A percentile compares a stretch with the other conserved stretches of the same genome.
phyloP scores from a whole-genome alignment of 805 yeast species.

The Candida koratica region DNA sequence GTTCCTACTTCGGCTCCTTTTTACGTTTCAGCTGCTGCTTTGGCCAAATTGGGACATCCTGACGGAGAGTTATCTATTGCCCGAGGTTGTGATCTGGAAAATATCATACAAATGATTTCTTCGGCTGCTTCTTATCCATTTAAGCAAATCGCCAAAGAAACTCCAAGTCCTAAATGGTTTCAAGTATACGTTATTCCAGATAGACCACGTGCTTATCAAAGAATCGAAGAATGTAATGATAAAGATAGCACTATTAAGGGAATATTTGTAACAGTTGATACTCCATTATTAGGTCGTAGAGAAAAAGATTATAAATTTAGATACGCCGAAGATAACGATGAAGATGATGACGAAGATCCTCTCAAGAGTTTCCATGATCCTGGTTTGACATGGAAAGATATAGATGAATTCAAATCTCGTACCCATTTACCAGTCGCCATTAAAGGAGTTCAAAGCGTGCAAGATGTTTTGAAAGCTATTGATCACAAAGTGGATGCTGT shows the following conservation, averaged over 20 bases:
- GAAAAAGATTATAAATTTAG: constrained; percentile 44
- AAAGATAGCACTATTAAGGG: constrained; percentile 37
- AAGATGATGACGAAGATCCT: constrained; percentile 26
- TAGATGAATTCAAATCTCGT: constrained; percentile 49
- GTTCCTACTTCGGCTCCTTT: constrained; percentile 39
- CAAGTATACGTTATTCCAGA: constrained; percentile 47
- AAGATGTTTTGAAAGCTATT: constrained; percentile 71
- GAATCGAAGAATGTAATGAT: constrained; percentile 36
- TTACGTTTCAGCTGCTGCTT: constrained; percentile 48
- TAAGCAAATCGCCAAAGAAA: constrained; percentile 38
- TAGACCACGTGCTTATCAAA: constrained; percentile 25
- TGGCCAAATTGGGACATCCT: constrained; percentile 40
- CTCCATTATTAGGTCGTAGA: constrained; percentile 51
- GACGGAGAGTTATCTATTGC: constrained; percentile 43
- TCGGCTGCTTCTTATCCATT: constrained; percentile 38
- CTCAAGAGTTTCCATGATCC: constrained; percentile 13
- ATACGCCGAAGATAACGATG: constrained; percentile 22
- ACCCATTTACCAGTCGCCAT: constrained; percentile 59
- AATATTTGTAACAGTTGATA: constrained; percentile 52
- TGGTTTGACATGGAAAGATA: constrained; percentile 25
- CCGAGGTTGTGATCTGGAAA: constrained; percentile 36
- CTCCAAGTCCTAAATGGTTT: constrained; percentile 29
- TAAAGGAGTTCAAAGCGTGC: constrained; percentile 82
- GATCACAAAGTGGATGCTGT: constrained; percentile 72
- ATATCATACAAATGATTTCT: constrained; percentile 48